These are phyloP conservation scores for Candida parachauliodes DNA, from an alignment of 805 yeast genomes.

Conservation along the genomic window DNA sequence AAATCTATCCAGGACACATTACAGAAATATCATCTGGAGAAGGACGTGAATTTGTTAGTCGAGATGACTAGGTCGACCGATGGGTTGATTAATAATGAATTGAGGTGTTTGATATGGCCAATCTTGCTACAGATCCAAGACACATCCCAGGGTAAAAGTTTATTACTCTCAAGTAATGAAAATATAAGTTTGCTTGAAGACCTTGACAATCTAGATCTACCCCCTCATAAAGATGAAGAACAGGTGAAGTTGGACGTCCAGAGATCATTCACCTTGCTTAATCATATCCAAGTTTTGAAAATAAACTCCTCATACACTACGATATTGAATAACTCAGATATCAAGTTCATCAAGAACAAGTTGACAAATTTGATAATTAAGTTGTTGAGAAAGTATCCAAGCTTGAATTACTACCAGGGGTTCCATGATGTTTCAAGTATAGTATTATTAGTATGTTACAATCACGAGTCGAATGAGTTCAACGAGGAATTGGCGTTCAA, in stretches of 20 bases:
- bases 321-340: constrained; percentile 28
- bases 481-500: constrained; percentile 33
- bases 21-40: constrained; percentile 1
- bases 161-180: not conserved
- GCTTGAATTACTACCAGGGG: constrained; percentile 82
- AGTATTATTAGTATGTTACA: constrained; percentile 50
- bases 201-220: constrained; percentile 25
- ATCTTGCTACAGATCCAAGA: constrained; percentile 32
- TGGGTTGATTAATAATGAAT: constrained; percentile 42
- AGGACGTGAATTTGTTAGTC: constrained; percentile 23
- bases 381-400: constrained; percentile 59
- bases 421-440: constrained; percentile 82
- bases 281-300: constrained; percentile 25
- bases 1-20: constrained; percentile 29
- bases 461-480: constrained; percentile 19
- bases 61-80: constrained; percentile 42
- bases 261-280: constrained; percentile 54
- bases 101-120: constrained; percentile 52
- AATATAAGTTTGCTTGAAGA: constrained; percentile 16
- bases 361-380: constrained; percentile 45
- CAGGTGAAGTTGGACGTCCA: constrained; percentile 79
- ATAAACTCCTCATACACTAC: constrained; percentile 23
- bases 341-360: constrained; percentile 33
- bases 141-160: not conserved
- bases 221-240: constrained; percentile 64